phyloP scores from a whole-genome alignment of 176 grass and related monocot genomes.

The Secale cereale region DNA sequence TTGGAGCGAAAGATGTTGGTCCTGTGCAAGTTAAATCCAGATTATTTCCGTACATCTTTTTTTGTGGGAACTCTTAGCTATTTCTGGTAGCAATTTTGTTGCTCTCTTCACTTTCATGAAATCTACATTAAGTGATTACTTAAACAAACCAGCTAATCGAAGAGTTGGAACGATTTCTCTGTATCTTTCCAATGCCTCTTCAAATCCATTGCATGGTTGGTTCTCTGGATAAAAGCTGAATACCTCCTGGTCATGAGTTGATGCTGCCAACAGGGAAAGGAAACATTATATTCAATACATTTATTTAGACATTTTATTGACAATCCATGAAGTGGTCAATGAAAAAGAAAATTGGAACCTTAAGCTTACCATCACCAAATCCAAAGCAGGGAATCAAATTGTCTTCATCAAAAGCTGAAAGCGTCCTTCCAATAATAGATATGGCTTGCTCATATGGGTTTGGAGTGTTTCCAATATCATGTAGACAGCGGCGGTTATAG shows the following conservation, averaged over 20 bases:
- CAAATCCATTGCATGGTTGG: constrained; percentile 75
- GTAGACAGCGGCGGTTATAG: constrained; percentile 67
- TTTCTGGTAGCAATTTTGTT: background rate
- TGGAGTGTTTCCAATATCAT: constrained; percentile 58
- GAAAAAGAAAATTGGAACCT: background rate
- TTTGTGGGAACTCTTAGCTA: background rate
- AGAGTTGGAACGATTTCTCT: constrained; percentile 87
- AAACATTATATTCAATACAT: constrained; percentile 17
- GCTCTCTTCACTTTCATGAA: constrained; percentile 7
- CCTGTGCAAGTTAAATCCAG: constrained; percentile 53
- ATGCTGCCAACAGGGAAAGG: constrained; percentile 51
- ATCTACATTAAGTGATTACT: background rate
- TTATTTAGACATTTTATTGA: constrained; percentile 14
- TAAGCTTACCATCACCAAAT: constrained; percentile 77
- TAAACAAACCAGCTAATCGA: constrained; percentile 76
- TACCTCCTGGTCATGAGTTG: constrained; percentile 92
- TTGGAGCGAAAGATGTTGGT: constrained; percentile 91
- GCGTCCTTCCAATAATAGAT: constrained; percentile 91
- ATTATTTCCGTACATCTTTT: constrained; percentile 12
- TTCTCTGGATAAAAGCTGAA: constrained; percentile 96
- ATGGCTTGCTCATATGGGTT: constrained; percentile 95
- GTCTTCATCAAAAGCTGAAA: constrained; percentile 90
- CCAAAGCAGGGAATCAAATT: constrained; percentile 92
- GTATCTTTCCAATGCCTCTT: constrained; percentile 83
- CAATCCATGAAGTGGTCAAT: constrained; percentile 11